These are phyloP conservation scores for Pythium dissimile DNA, from an alignment of 352 stramenopile genomes.

Conservation along the genomic window DNA sequence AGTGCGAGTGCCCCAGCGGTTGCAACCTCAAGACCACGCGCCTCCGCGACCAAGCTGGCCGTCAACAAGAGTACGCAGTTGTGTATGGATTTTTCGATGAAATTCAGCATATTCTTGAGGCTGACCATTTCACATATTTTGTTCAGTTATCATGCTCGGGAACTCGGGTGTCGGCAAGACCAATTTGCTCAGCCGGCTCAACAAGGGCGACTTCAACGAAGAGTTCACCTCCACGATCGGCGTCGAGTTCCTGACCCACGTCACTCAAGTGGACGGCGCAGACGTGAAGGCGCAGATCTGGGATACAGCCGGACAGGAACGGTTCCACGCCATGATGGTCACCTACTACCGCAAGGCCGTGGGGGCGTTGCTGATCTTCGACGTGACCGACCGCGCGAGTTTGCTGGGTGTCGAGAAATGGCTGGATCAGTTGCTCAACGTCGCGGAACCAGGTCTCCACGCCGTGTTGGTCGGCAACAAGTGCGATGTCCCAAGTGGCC, in stretches of 20 bases:
- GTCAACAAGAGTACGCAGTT: constrained; percentile 65
- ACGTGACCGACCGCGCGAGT: constrained; percentile 55
- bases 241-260: constrained; percentile 86
- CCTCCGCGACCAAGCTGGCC: constrained; percentile 32
- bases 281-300: constrained; percentile 88
- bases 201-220: constrained; percentile 81
- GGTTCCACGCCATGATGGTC: constrained; percentile 87
- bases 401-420: constrained; percentile 58
- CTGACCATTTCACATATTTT: constrained; percentile 11
- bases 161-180: constrained; percentile 87
- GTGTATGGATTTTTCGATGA: neutral
- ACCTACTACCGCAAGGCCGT: constrained; percentile 87
- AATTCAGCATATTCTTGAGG: neutral
- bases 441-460: constrained; percentile 65
- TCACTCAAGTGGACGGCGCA: constrained; percentile 56
- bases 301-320: constrained; percentile 85
- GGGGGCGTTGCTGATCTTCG: constrained; percentile 75
- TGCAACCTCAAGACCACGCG: constrained; percentile 12
- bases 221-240: constrained; percentile 85
- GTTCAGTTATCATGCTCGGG: constrained; percentile 69
- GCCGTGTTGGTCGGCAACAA: constrained; percentile 77
- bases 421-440: constrained; percentile 72
- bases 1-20: neutral
- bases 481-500: constrained; percentile 40
- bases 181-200: constrained; percentile 73